Percentiles rank a stretch among this genome's conserved stretches.
These are phyloP conservation scores for Viridothelium virens DNA, from an alignment of 495 filamentous ascomycete species.

Conservation along the genomic window DNA sequence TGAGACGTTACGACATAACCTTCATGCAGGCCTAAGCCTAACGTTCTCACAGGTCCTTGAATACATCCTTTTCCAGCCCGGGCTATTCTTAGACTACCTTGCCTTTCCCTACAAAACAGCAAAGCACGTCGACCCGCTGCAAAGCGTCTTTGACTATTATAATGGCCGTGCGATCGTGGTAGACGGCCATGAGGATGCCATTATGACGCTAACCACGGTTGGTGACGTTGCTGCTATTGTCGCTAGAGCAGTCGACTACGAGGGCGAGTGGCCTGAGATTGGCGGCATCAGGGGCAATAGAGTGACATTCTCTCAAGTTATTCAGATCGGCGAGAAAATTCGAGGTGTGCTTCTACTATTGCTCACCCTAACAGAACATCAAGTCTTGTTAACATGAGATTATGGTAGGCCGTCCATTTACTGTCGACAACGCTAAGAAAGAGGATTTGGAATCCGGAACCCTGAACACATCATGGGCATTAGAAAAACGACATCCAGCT, in stretches of 20 bases:
- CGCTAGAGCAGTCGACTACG: conserved; percentile 44
- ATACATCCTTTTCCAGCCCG: conserved; percentile 52
- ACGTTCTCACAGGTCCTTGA: conserved; percentile 42
- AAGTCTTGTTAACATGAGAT: conserved; percentile 16
- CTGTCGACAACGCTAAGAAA: conserved; percentile 38
- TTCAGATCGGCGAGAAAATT: conserved; percentile 43
- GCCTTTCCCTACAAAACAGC: conserved; percentile 43
- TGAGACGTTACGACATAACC: conserved; percentile 18
- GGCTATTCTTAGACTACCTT: conserved; percentile 48
- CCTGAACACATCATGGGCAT: conserved; percentile 18
- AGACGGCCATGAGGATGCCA: conserved; percentile 39
- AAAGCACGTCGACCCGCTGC: conserved; percentile 41
- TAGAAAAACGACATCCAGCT: conserved; percentile 33
- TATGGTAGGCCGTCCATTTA: conserved; percentile 32
- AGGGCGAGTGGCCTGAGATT: conserved; percentile 49
- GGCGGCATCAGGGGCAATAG: conserved; percentile 46
- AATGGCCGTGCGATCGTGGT: conserved; percentile 44
- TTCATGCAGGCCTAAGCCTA: too few species aligned
- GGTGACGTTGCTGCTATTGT: conserved; percentile 44
- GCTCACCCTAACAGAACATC: background rate
- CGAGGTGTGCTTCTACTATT: conserved; percentile 37
- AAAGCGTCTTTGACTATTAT: conserved; percentile 42
- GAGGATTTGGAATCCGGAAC: conserved; percentile 22
- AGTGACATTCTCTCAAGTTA: conserved; percentile 37
- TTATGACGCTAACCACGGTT: conserved; percentile 43